These are phyloP conservation scores for Areca catechu DNA, from an alignment of 176 grass and related monocot genomes.

Conservation along the genomic window DNA sequence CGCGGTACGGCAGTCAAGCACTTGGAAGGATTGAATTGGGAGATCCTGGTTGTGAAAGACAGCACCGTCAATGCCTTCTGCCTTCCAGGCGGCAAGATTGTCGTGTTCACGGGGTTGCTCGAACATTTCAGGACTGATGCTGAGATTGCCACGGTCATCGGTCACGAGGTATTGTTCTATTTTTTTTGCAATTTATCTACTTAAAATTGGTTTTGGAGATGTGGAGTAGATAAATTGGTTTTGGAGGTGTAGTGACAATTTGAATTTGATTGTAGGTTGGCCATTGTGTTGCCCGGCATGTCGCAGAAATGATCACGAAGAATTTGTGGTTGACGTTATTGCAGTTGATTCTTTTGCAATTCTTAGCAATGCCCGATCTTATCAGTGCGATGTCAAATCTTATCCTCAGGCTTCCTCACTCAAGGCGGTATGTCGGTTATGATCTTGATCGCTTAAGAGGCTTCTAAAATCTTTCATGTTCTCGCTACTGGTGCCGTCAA, in stretches of 20 bases:
- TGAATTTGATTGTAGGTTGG: slow-evolving; percentile 46
- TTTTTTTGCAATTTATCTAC: background rate
- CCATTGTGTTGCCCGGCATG: slow-evolving; percentile 67
- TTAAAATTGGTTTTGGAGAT: no score
- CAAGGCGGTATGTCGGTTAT: slow-evolving; percentile 42
- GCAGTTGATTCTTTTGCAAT: slow-evolving; percentile 67
- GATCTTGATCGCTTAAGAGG: background rate
- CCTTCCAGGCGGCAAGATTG: slow-evolving; percentile 84
- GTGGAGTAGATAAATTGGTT: no score
- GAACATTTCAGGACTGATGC: slow-evolving; percentile 69
- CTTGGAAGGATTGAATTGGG: slow-evolving; percentile 79
- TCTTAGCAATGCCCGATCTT: slow-evolving; percentile 87
- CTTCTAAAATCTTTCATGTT: no score
- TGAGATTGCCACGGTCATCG: slow-evolving; percentile 78
- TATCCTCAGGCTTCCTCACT: slow-evolving; percentile 76
- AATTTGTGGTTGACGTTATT: slow-evolving; percentile 52
- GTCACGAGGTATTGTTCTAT: slow-evolving; percentile 56
- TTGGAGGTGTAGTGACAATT: no score
- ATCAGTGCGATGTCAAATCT: slow-evolving; percentile 62
- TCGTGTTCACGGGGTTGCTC: slow-evolving; percentile 78
- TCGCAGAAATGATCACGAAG: slow-evolving; percentile 63
- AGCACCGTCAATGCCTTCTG: slow-evolving; percentile 65
- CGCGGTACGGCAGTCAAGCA: slow-evolving; percentile 35
- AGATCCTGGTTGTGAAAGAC: slow-evolving; percentile 79
- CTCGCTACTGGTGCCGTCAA: no score